These are phyloP conservation scores for Saturnispora ahearnii DNA, from an alignment of 805 yeast species.

Conservation along the genomic window DNA sequence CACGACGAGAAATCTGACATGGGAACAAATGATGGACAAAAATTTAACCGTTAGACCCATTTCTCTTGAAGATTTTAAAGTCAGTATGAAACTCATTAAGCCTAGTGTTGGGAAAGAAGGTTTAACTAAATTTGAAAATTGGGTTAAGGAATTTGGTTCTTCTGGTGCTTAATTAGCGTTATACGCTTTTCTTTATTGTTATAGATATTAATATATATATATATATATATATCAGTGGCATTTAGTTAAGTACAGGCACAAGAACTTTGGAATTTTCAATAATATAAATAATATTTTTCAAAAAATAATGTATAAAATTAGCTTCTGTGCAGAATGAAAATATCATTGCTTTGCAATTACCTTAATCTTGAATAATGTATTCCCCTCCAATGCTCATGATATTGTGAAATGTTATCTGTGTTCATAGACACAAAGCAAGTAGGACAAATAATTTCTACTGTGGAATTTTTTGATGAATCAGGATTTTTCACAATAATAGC, in stretches of 20 bases:
- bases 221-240: background rate
- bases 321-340: no score
- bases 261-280: no score
- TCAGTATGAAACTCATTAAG: conserved; percentile 67
- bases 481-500: background rate
- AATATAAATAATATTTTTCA: no score
- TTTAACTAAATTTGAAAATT: conserved; percentile 67
- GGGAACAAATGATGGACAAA: conserved; percentile 57
- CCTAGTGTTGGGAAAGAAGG: conserved; percentile 88
- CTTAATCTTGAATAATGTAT: background rate
- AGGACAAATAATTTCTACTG: background rate
- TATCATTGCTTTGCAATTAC: background rate
- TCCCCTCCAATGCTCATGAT: background rate
- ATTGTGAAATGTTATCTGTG: background rate
- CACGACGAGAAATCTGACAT: conserved; percentile 85
- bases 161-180: conserved; percentile 55
- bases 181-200: background rate
- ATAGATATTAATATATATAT: background rate
- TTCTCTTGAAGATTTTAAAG: conserved; percentile 59
- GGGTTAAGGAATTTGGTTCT: conserved; percentile 84
- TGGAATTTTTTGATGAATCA: background rate
- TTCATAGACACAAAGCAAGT: background rate
- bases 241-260: background rate
- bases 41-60: conserved; percentile 76
- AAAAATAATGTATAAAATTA: no score